Percentiles rank a stretch among this genome's conserved stretches.
phyloP scores from a whole-genome alignment of 2,329 filamentous ascomycete species.

The Scedosporium dehoogii region DNA sequence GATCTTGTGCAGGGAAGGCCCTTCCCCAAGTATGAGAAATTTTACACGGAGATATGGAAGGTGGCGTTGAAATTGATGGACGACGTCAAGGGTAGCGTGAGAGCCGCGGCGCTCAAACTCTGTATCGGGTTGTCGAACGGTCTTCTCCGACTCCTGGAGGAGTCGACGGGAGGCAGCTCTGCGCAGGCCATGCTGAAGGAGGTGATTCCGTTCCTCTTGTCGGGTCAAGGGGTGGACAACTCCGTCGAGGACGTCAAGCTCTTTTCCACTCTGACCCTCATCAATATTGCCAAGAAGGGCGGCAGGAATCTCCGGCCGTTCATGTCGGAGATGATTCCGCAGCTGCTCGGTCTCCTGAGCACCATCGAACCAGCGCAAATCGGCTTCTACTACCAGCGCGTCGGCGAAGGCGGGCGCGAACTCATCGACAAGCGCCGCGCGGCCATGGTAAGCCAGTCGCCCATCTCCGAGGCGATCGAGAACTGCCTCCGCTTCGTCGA shows the following conservation, averaged over 20 bases:
- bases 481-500: conserved; percentile 79
- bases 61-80: conserved; percentile 85
- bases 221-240: conserved; percentile 80
- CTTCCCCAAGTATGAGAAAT: conserved; percentile 68
- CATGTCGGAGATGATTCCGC: conserved; percentile 70
- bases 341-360: conserved; percentile 72
- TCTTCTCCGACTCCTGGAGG: conserved; percentile 75
- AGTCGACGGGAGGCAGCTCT: conserved; percentile 59
- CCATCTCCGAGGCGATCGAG: conserved; percentile 87
- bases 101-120: conserved; percentile 68
- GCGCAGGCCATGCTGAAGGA: conserved; percentile 74
- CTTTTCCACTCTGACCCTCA: conserved; percentile 72
- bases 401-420: conserved; percentile 76
- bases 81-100: conserved; percentile 88
- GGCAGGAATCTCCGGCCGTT: conserved; percentile 71
- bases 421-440: conserved; percentile 84
- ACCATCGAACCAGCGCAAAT: conserved; percentile 81
- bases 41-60: conserved; percentile 77
- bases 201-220: conserved; percentile 83
- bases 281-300: conserved; percentile 84
- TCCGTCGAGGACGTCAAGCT: conserved; percentile 77
- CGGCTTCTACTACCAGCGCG: conserved; percentile 88
- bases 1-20: conserved; percentile 78
- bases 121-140: conserved; percentile 79
- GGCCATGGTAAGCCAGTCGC: conserved; percentile 71